Evolutionary conservation across 1,284 basidiomycete species (phyloP).

Genomic region (Rhodotorula sp.): DNA sequence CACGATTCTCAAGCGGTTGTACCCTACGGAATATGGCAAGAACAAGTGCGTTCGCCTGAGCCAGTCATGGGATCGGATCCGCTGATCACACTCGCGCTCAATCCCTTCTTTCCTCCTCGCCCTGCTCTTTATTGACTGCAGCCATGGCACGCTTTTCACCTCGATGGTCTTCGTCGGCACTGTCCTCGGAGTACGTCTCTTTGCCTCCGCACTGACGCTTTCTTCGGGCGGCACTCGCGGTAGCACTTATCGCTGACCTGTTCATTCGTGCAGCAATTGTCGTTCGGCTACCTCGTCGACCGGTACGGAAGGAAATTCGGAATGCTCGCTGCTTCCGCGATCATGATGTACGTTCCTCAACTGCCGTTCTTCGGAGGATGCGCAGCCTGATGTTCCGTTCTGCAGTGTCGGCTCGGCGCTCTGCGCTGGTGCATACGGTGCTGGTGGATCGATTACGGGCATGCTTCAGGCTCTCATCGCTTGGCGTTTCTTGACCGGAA

Average conservation of each 20-base stretch:
- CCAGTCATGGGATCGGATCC: not conserved
- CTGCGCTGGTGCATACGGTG: slow-evolving; percentile 78
- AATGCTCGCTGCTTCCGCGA: slow-evolving; percentile 59
- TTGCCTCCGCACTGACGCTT: no score
- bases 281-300: not conserved
- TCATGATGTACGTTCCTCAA: slow-evolving; percentile 40
- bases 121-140: not conserved
- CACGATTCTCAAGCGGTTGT: slow-evolving; percentile 21
- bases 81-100: no score
- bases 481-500: slow-evolving; percentile 76
- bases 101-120: not conserved
- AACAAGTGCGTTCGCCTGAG: not conserved
- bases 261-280: no score
- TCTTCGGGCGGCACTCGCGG: no score
- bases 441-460: slow-evolving; percentile 65
- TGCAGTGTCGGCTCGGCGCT: slow-evolving; percentile 67
- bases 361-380: not conserved
- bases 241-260: not conserved
- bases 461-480: slow-evolving; percentile 73
- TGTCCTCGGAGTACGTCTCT: no score
- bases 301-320: slow-evolving; percentile 64
- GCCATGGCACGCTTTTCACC: no score
- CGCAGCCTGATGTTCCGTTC: slow-evolving; percentile 45
- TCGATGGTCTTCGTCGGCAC: no score
- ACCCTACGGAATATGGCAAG: slow-evolving; percentile 22